These are phyloP conservation scores for Allium cepa DNA, from an alignment of 106 monocot genomes.

Conservation along the genomic window DNA sequence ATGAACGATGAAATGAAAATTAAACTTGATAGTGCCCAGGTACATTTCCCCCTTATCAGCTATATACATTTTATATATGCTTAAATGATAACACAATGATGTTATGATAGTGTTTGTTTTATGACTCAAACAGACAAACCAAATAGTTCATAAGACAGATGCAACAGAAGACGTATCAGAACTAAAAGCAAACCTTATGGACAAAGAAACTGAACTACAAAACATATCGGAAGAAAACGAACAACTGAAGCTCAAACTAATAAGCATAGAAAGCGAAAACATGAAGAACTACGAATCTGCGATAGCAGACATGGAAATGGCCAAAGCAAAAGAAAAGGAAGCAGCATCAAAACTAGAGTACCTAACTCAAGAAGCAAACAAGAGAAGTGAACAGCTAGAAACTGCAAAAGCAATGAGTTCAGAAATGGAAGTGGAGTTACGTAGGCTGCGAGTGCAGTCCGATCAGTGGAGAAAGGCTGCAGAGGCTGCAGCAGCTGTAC, in stretches of 20 bases:
- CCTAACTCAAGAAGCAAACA: conserved; percentile 51
- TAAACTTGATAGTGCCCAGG: conserved; percentile 9
- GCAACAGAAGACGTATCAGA: conserved; percentile 25
- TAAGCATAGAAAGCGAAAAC: conserved; percentile 28
- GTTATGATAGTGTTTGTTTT: no score
- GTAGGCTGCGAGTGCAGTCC: conserved; percentile 68
- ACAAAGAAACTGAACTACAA: conserved; percentile 72
- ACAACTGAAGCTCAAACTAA: conserved; percentile 33
- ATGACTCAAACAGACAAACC: background rate
- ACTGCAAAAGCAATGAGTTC: conserved; percentile 39
- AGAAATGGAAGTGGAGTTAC: conserved; percentile 70
- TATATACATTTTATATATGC: no score
- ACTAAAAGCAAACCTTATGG: conserved; percentile 52
- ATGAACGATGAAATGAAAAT: conserved; percentile 24
- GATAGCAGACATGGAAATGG: conserved; percentile 43
- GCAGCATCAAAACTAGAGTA: conserved; percentile 37
- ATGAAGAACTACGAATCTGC: conserved; percentile 24
- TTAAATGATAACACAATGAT: no score
- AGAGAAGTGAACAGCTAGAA: conserved; percentile 62
- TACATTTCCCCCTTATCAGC: background rate
- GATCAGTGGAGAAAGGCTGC: conserved; percentile 99
- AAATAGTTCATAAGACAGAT: conserved; percentile 9
- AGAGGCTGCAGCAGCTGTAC: conserved; percentile 78
- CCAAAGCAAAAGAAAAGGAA: conserved; percentile 63
- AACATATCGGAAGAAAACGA: conserved; percentile 58